Evolutionary conservation across 1,284 basidiomycete species (phyloP).

Genomic region (Melampsora larici-populina): DNA sequence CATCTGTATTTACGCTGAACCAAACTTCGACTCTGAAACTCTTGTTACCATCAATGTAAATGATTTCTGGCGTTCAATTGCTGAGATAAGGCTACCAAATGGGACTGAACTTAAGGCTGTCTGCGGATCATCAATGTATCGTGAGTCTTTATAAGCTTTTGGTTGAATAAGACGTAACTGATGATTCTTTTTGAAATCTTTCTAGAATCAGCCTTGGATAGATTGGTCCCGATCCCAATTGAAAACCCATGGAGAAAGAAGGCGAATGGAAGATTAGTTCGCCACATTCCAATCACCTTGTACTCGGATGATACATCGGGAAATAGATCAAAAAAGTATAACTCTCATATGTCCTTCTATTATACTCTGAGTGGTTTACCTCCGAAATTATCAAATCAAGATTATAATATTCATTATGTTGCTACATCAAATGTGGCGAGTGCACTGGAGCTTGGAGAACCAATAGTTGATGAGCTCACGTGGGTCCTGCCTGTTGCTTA

Average conservation of each 20-base stretch:
- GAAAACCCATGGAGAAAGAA: conserved; percentile 40
- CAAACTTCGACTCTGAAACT: not conserved
- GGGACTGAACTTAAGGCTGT: not conserved
- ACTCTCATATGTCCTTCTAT: conserved; percentile 1
- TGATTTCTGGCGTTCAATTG: too few species aligned
- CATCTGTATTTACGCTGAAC: not conserved
- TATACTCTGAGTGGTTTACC: conserved; percentile 13
- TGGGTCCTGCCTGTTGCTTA: too few species aligned
- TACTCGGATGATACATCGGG: conserved; percentile 29
- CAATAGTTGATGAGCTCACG: conserved; percentile 52
- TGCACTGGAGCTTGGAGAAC: conserved; percentile 45
- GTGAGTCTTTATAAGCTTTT: not conserved
- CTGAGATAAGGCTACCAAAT: not conserved
- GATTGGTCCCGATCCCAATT: not conserved
- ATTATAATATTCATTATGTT: too few species aligned
- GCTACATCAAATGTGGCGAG: not conserved
- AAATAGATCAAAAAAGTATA: conserved; percentile 24
- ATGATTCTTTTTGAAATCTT: not conserved
- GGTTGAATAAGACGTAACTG: not conserved
- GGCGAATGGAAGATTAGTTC: conserved; percentile 30
- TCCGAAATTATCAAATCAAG: too few species aligned
- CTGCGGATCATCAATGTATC: not conserved
- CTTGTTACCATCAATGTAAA: not conserved
- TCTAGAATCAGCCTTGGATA: not conserved
- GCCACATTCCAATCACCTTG: too few species aligned